Evolutionary conservation across 352 stramenopile species (phyloP), one percentile per base, ranked within the genome.

Genomic region (Globisporangium acanthophoron): DNA sequence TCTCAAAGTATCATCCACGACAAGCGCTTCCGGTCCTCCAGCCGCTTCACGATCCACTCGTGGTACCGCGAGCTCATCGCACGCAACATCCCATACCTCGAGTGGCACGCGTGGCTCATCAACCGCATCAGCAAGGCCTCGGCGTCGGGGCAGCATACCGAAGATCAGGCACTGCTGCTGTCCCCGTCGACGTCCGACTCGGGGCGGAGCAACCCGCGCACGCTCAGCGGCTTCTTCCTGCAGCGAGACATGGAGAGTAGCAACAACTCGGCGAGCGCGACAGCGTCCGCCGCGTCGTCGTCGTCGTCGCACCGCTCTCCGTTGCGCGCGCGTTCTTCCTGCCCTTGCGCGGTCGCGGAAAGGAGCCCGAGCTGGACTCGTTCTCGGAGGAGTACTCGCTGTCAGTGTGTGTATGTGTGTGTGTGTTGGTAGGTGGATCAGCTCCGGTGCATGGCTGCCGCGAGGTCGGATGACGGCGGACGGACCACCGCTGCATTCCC

Each of bases 21-120:
- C 50, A 70, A 75, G 35, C 92, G 78, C 58, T 90, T 93, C 54
- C 71, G 73, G 58, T 89, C 83, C 20, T 95, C 85, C 1, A 93
- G 82, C 52, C 81, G 85, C n/a, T 71, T 85, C 35, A 90, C 80
- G 16, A 89, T 93, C 60, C 80, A 93, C 52, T 73, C 76, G 46
- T 95, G 85, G 85, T 78, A 93, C 54, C 81, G 80, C 44, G 79
- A 95, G 62, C 74, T 90, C 45, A 62, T 90, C 29, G 69, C 76
- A 8, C 67, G 79, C 46, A 77, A 88, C 53, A 59, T 93, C 6
- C 78, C 83, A 33, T 95, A 92, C 53, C 71, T 92, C 18, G 65
- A 78, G 46, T 95, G 85, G 85, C 79, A 93, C 54, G 66, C 72
- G 31, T 95, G 85, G 85, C 80, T 95, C 33, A 92, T 88, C 46